Percentiles rank a stretch among this genome's conserved stretches.
phyloP scores from a whole-genome alignment of 139 green algal species.

The Raphidocelis subcapitata region DNA sequence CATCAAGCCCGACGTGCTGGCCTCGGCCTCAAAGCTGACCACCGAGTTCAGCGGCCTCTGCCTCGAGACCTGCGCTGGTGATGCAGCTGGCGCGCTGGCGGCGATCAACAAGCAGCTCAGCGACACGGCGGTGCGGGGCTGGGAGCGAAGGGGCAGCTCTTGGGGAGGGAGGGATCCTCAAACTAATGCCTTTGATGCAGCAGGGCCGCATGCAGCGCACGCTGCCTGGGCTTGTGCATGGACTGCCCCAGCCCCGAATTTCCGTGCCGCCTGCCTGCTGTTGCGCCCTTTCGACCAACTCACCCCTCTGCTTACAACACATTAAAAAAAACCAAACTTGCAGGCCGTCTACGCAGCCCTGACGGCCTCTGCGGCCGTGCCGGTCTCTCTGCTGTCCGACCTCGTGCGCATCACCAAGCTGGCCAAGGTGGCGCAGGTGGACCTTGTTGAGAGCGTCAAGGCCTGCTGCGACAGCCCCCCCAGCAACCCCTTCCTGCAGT shows the following conservation, averaged over 20 bases:
- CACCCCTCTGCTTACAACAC: background rate
- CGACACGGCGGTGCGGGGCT: too few species aligned
- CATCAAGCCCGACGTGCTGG: background rate
- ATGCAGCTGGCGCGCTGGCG: background rate
- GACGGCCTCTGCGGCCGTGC: background rate
- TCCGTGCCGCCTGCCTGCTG: background rate
- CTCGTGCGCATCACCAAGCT: background rate
- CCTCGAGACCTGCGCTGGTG: background rate
- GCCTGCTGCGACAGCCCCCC: slow-evolving; percentile 1
- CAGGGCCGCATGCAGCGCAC: too few species aligned
- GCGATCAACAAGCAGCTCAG: too few species aligned
- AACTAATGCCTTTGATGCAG: too few species aligned
- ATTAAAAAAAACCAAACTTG: background rate
- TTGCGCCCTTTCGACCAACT: too few species aligned
- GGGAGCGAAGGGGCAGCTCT: too few species aligned
- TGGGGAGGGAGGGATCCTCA: too few species aligned
- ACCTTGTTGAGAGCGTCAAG: background rate
- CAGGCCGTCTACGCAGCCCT: slow-evolving; percentile 3
- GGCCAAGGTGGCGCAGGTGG: slow-evolving; percentile 11
- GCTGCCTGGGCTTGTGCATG: too few species aligned
- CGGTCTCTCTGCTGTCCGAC: background rate
- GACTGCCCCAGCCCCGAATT: too few species aligned
- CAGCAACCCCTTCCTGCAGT: background rate
- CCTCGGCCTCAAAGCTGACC: background rate
- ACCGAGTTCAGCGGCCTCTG: background rate